A percentile compares a stretch with the other conserved stretches of the same genome.
Evolutionary conservation across 2,329 filamentous ascomycete genomes (phyloP).

Genomic region (Periglandula ipomoeae): DNA sequence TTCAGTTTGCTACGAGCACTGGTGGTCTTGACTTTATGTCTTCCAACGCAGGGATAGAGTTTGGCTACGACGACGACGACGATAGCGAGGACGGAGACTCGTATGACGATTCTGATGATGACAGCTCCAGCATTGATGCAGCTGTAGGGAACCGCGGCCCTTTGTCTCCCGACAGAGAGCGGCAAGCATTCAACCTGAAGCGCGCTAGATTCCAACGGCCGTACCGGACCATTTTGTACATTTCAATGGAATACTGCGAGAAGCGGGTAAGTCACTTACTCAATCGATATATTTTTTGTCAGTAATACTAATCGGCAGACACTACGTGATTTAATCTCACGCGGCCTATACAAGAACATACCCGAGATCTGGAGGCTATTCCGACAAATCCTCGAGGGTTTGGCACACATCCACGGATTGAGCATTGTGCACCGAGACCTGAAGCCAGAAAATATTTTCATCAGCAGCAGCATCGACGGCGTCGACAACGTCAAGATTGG

Average conservation of each 20-base stretch:
- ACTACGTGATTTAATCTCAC: slow-evolving; percentile 75
- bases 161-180: slow-evolving; percentile 21
- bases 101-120: slow-evolving; percentile 38
- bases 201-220: slow-evolving; percentile 37
- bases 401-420: slow-evolving; percentile 80
- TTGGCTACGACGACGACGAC: slow-evolving; percentile 54
- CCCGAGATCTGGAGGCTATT: slow-evolving; percentile 85
- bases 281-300: not conserved
- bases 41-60: slow-evolving; percentile 71
- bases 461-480: slow-evolving; percentile 58
- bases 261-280: slow-evolving; percentile 52
- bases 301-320: slow-evolving; percentile 38
- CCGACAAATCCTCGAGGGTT: slow-evolving; percentile 80
- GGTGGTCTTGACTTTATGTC: slow-evolving; percentile 90
- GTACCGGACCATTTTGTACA: slow-evolving; percentile 73
- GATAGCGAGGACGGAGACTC: slow-evolving; percentile 33
- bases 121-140: slow-evolving; percentile 27
- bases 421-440: slow-evolving; percentile 93
- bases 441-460: slow-evolving; percentile 97
- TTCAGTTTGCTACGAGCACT: slow-evolving; percentile 62
- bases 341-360: slow-evolving; percentile 62
- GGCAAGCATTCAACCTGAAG: slow-evolving; percentile 18
- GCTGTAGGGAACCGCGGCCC: slow-evolving; percentile 15
- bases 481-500: slow-evolving; percentile 89
- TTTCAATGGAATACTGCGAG: slow-evolving; percentile 98